Evolutionary conservation across 768 basidiomycete genomes (phyloP).

Genomic region (Daedaleopsis sinensis): DNA sequence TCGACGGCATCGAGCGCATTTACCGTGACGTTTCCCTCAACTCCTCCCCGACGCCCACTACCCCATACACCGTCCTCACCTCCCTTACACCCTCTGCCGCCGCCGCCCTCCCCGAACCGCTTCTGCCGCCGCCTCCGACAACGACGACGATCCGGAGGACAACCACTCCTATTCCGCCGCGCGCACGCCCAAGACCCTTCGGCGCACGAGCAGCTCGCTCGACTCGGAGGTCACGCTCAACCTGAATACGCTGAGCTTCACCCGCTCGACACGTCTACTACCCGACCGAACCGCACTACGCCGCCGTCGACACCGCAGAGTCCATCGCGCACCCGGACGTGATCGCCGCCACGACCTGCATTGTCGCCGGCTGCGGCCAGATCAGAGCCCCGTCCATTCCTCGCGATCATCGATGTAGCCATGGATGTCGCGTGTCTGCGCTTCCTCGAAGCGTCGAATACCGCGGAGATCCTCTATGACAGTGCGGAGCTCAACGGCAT

Average conservation of each 20-base stretch:
- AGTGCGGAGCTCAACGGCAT: conserved; percentile 57
- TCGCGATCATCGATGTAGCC: conserved; percentile 68
- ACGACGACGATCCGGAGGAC: too few relatives aligned
- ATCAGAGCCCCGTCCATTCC: conserved; percentile 61
- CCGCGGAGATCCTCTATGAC: conserved; percentile 69
- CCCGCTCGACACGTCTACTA: conserved; percentile 30
- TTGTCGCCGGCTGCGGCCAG: conserved; percentile 73
- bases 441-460: conserved; percentile 71
- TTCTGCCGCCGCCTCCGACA: neutral
- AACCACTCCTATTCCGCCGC: neutral
- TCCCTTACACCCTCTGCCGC: conserved; percentile 13
- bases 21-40: conserved; percentile 33
- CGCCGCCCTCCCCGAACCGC: neutral
- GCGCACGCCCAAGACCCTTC: conserved; percentile 12
- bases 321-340: conserved; percentile 63
- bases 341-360: conserved; percentile 59
- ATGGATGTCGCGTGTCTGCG: conserved; percentile 79
- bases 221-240: conserved; percentile 4
- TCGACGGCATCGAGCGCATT: conserved; percentile 67
- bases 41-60: conserved; percentile 11
- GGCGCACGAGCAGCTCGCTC: conserved; percentile 5
- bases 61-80: conserved; percentile 15
- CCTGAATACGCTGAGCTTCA: conserved; percentile 30
- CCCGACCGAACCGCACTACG: conserved; percentile 12
- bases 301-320: conserved; percentile 41